Evolutionary conservation across 2,329 filamentous ascomycete genomes (phyloP).

Genomic region (Venturia carpophila): DNA sequence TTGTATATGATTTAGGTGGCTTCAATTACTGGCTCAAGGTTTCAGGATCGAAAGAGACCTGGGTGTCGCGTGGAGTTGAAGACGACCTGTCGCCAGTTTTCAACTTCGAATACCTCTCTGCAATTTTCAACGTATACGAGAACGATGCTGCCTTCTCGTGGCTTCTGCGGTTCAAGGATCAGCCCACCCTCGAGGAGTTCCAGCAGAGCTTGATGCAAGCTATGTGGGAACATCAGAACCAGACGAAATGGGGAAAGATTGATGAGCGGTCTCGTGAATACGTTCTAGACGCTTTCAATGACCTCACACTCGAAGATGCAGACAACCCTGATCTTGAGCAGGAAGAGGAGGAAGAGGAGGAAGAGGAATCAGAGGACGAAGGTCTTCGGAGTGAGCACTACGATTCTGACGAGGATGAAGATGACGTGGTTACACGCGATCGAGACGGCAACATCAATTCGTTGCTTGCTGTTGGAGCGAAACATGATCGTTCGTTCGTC

Average conservation of each 20-base stretch:
- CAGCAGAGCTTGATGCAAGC: conserved; percentile 93
- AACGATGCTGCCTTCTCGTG: conserved; percentile 88
- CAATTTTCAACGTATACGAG: conserved; percentile 97
- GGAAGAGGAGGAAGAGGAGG: conserved; percentile 48
- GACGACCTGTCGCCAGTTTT: conserved; percentile 96
- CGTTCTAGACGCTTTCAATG: conserved; percentile 89
- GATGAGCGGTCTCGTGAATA: conserved; percentile 93
- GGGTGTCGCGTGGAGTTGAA: conserved; percentile 77
- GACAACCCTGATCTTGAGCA: conserved; percentile 48
- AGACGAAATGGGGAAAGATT: conserved; percentile 87
- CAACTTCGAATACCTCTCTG: conserved; percentile 97
- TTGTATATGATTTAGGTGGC: conserved; percentile 75
- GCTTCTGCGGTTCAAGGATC: conserved; percentile 86
- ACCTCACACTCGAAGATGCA: conserved; percentile 82
- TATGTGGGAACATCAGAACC: conserved; percentile 91
- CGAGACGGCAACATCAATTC: conserved; percentile 83
- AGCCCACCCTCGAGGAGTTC: conserved; percentile 71
- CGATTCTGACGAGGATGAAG: conserved; percentile 70
- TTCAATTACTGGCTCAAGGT: conserved; percentile 98
- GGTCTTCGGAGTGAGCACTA: conserved; percentile 64
- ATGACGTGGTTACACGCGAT: conserved; percentile 59
- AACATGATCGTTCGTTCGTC: conserved; percentile 93
- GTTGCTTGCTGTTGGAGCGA: conserved; percentile 90
- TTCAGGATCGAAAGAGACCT: conserved; percentile 64
- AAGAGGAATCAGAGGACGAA: conserved; percentile 55